Evolutionary conservation across 2,329 filamentous ascomycete species (phyloP).

Genomic region (Paecilomyces sp.): DNA sequence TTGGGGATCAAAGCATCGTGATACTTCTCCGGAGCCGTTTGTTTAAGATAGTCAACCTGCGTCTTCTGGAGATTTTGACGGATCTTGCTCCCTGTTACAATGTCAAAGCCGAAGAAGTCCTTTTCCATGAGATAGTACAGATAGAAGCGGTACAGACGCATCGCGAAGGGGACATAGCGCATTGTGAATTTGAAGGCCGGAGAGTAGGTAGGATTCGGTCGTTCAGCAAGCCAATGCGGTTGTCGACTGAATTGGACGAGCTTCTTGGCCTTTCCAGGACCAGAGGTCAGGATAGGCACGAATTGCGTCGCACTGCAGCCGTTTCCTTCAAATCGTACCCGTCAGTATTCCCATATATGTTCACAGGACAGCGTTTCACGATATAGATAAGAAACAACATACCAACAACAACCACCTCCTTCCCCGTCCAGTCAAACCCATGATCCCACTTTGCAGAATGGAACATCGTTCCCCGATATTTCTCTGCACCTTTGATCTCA

Average conservation of each 20-base stretch:
- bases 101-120: conserved; percentile 37
- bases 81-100: conserved; percentile 28
- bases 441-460: conserved; percentile 39
- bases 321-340: too few relatives aligned
- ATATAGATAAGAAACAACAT: conserved; percentile 7
- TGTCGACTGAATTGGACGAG: too few relatives aligned
- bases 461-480: conserved; percentile 29
- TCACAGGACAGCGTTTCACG: background rate
- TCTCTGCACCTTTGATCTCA: conserved; percentile 21
- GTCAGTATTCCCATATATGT: background rate
- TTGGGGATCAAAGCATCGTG: conserved; percentile 38
- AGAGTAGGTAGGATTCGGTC: too few relatives aligned
- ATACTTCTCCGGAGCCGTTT: conserved; percentile 37
- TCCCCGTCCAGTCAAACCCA: conserved; percentile 28
- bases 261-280: too few relatives aligned
- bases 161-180: too few relatives aligned
- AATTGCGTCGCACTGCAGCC: too few relatives aligned
- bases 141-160: conserved; percentile 12
- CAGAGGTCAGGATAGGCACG: too few relatives aligned
- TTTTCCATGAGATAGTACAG: conserved; percentile 39
- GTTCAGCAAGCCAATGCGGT: too few relatives aligned
- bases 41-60: conserved; percentile 37
- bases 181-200: too few relatives aligned
- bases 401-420: conserved; percentile 33
- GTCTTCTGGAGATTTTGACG: conserved; percentile 29